Evolutionary conservation across 1,139 yeast species (phyloP), one percentile per base, ranked within the genome.

Genomic region (Geotrichum klebahnii): DNA sequence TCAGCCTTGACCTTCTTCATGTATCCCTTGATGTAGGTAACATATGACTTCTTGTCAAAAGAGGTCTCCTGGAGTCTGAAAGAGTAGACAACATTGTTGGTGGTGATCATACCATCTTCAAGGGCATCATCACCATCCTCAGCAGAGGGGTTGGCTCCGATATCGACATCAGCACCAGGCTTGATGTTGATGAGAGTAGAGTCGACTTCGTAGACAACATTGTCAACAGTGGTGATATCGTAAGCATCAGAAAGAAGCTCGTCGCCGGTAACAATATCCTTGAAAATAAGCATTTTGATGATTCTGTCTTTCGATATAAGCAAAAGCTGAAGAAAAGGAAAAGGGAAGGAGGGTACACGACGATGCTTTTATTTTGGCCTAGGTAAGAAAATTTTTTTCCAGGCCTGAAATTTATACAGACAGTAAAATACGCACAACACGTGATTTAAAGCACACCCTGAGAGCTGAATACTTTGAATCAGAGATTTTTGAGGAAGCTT

Each of bases 121-220:
- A 81, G 71, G 50, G 72, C 80, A 55, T 81, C 96, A 49, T 72
- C 90, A 66, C 76, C 96, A 61, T 77, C 97, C 77, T 92, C 99
- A 65, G 97, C 97, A 66, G 97, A 88, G 70, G 99, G 97, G 84
- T 94, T 92, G 68, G 96, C 98, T 77, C 98, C 98, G 73, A 92
- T 92, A 73, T 92, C 97, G 65, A 92, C 82, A 71, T 90, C 90
- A 68, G 81, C 96, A 70, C 87, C 87, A 54, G 75, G 75, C 72
- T 80, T 82, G 66, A 90, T 85, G 67, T 77, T 82, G 75, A 92
- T 82, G 92, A 88, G 83, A 68, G 80, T 77, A 77, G 97, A 88
- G 82, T 92, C 88, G 61, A 95, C 98, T 80, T 92, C 99, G 80
- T 79, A 87, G 73, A 90, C 87, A 66, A 80, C 97, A 61, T 80